Conservation (phyloP, 208 protist species). For the Leishmania martiniquensis region DNA sequence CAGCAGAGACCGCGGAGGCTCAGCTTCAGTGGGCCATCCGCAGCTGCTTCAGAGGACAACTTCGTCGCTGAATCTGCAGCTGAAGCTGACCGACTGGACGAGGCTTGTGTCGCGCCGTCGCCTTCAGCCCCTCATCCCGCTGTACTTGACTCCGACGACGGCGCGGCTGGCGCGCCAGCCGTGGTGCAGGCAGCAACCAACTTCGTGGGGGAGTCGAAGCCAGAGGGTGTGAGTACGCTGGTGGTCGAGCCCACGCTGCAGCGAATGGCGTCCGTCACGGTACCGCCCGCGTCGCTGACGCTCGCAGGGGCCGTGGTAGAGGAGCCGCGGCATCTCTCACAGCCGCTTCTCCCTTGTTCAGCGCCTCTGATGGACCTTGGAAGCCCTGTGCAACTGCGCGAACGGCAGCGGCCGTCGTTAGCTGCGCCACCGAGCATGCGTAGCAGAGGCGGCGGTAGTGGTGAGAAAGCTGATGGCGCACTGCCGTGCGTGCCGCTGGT, state of each 20-base stretch:
- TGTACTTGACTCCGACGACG: background rate
- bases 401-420: constrained; percentile 4
- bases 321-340: background rate
- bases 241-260: background rate
- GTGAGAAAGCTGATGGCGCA: background rate
- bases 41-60: background rate
- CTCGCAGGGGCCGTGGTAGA: background rate
- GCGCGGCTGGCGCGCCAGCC: background rate
- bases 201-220: background rate
- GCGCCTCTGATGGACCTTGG: background rate
- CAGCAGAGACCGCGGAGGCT: background rate
- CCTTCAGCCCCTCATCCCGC: background rate
- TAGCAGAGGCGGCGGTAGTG: constrained; percentile 22
- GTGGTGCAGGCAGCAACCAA: background rate
- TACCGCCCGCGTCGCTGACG: background rate
- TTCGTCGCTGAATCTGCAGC: background rate
- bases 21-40: constrained; percentile 4
- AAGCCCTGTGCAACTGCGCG: too few relatives aligned
- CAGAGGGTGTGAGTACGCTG: background rate
- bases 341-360: background rate
- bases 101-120: background rate
- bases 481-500: constrained; percentile 16
- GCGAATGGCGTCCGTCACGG: background rate
- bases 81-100: background rate
- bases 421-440: constrained; percentile 16